Evolutionary conservation across 768 basidiomycete genomes (phyloP).

Genomic region (Lyophyllum shimeji): DNA sequence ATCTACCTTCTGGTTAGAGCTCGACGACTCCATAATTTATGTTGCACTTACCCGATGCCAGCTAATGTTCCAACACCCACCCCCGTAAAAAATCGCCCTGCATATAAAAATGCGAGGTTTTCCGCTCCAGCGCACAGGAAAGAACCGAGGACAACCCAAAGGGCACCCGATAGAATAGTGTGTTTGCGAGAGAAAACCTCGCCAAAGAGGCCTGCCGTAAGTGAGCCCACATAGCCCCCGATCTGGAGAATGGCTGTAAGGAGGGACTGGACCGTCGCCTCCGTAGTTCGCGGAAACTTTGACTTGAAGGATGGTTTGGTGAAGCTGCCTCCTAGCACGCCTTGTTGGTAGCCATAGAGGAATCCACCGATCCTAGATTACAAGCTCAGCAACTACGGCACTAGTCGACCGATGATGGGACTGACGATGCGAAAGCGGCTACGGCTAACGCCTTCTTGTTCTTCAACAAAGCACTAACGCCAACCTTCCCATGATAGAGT

Average conservation of each 20-base stretch:
- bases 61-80: slow-evolving; percentile 16
- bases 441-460: slow-evolving; percentile 15
- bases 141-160: slow-evolving; percentile 17
- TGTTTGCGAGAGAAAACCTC: slow-evolving; percentile 18
- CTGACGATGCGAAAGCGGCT: slow-evolving; percentile 17
- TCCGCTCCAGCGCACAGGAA: slow-evolving; percentile 16
- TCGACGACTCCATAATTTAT: not conserved
- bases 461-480: slow-evolving; percentile 10
- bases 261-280: slow-evolving; percentile 15
- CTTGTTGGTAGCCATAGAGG: slow-evolving; percentile 19
- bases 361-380: slow-evolving; percentile 14
- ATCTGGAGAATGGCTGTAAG: slow-evolving; percentile 18
- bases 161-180: slow-evolving; percentile 16
- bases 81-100: slow-evolving; percentile 18
- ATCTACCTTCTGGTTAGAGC: not conserved
- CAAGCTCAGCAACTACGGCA: not conserved
- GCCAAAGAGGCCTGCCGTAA: slow-evolving; percentile 15
- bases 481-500: slow-evolving; percentile 5
- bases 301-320: slow-evolving; percentile 13
- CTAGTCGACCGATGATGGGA: not conserved
- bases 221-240: slow-evolving; percentile 16
- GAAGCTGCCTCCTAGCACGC: slow-evolving; percentile 16
- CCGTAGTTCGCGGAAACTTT: slow-evolving; percentile 12
- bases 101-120: slow-evolving; percentile 15
- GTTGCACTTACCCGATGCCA: slow-evolving; percentile 10